phyloP scores from a whole-genome alignment of 139 green algal species.

The Eudorina sp. region DNA sequence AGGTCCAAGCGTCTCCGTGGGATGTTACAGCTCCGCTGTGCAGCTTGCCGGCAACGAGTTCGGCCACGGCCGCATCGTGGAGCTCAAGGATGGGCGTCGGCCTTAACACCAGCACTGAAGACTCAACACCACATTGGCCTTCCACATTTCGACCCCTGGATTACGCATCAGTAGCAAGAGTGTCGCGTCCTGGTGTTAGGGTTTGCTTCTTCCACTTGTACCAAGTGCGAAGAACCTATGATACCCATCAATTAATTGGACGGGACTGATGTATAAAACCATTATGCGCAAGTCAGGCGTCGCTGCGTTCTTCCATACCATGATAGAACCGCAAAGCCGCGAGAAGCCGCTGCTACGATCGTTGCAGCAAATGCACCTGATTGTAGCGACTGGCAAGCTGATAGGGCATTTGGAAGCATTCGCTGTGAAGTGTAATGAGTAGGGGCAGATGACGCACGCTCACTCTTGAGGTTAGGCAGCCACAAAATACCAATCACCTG shows the following conservation, averaged over 20 bases:
- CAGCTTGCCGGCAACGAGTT: constrained; percentile 61
- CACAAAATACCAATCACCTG: no score
- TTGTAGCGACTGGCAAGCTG: background rate
- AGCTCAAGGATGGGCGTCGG: constrained; percentile 64
- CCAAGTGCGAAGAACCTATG: no score
- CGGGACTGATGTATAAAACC: no score
- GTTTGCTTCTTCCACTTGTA: no score
- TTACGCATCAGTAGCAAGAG: background rate
- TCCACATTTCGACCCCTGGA: constrained; percentile 76
- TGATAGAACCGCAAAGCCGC: constrained; percentile 15
- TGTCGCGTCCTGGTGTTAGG: background rate
- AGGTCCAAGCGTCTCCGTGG: constrained; percentile 67
- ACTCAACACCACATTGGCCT: constrained; percentile 67
- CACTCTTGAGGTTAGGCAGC: no score
- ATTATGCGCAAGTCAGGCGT: no score
- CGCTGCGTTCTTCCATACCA: no score
- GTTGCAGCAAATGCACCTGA: background rate
- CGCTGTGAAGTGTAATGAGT: background rate
- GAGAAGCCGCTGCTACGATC: background rate
- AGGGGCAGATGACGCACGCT: background rate
- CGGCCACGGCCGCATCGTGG: constrained; percentile 25
- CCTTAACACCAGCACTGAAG: constrained; percentile 53
- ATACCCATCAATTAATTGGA: no score
- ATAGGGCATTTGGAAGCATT: constrained; percentile 1
- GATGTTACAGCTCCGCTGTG: constrained; percentile 57